Base-by-base conservation (phyloP, 2,329 filamentous ascomycete genomes). In the Fusarium nurragi region DNA sequence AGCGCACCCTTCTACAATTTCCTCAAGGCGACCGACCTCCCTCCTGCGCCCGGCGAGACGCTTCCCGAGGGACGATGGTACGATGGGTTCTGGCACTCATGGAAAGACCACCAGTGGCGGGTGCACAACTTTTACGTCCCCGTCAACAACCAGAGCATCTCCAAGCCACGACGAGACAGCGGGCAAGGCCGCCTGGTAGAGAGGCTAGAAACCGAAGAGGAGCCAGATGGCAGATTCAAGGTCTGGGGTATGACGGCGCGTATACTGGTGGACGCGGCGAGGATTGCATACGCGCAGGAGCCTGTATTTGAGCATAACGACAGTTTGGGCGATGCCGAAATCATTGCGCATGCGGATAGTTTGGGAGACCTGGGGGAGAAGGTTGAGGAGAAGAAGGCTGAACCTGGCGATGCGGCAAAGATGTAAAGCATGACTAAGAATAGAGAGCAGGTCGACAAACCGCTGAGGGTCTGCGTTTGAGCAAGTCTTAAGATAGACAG, bases 171-270 rank as follows among this genome's bases (percentile, higher is more conserved):
- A n/a, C 65, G 65, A 22, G 58, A 47, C 53, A 77, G 77, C 55
- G 78, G 74, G 37, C 77, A 86, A 74, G 78, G 80, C 50, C 76
- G 79, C 38, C 71, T 81, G 43, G 77, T 76, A 5, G 78, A 80
- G 58, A 71, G 76, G 60, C 69, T 84, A 16, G 80, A 86, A 55
- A 80, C 84, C 64, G 80, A 79, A 41, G 73, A 80, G 61, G 79
- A 83, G 59, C 75, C 77, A 12, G 73, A 77, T 5, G 80, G 81
- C 4, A 82, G 90, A 34, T 97, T 95, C 78, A 88, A 91, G 68
- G 93, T 98, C 6, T 97, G 94, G 86, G 94, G 94, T 16, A 94
- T 98, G 92, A 98, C 94, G 50, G 94, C 93, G 4, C 83, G 93
- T 49, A 94, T 98, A 52, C 76, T 97, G 52, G 92, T 97, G 6